Conservation (phyloP, 2,329 filamentous ascomycete genomes). For the Dendrostoma leiphaemia region DNA sequence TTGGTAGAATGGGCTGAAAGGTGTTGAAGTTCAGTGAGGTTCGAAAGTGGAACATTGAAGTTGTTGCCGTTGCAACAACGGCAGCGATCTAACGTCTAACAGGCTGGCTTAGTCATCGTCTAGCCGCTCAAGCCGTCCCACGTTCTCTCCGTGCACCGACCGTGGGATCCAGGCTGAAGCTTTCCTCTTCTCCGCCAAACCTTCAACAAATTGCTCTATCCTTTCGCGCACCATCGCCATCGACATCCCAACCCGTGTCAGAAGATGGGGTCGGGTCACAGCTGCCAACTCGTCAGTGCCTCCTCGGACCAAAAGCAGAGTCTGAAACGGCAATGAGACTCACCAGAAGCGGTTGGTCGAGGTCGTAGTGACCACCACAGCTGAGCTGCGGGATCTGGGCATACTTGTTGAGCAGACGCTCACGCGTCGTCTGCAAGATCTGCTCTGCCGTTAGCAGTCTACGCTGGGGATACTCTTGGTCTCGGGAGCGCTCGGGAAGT, state of each 20-base stretch:
- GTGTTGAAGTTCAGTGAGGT: conserved; percentile 2
- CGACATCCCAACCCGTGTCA: no score
- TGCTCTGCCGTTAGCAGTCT: conserved; percentile 12
- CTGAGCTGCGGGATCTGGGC: conserved; percentile 28
- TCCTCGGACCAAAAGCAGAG: not conserved
- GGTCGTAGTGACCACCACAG: conserved; percentile 28
- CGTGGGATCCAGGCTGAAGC: no score
- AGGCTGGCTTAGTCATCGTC: not conserved
- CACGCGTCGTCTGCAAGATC: conserved; percentile 24
- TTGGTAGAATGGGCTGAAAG: not conserved
- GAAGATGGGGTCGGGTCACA: no score
- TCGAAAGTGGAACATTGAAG: not conserved
- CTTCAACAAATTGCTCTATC: not conserved
- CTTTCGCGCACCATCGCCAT: not conserved
- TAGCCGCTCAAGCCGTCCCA: no score
- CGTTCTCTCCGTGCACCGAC: no score
- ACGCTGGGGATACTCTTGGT: no score
- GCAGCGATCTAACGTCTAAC: no score
- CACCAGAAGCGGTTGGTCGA: conserved; percentile 24
- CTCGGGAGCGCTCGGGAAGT: not conserved
- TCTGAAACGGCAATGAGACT: not conserved
- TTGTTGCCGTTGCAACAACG: no score
- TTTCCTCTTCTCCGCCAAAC: not conserved
- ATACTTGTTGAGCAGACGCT: conserved; percentile 23
- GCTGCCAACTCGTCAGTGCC: conserved; percentile 8